These are phyloP conservation scores for Leccinum truebloodii DNA, from an alignment of 768 basidiomycete genomes.

Conservation along the genomic window DNA sequence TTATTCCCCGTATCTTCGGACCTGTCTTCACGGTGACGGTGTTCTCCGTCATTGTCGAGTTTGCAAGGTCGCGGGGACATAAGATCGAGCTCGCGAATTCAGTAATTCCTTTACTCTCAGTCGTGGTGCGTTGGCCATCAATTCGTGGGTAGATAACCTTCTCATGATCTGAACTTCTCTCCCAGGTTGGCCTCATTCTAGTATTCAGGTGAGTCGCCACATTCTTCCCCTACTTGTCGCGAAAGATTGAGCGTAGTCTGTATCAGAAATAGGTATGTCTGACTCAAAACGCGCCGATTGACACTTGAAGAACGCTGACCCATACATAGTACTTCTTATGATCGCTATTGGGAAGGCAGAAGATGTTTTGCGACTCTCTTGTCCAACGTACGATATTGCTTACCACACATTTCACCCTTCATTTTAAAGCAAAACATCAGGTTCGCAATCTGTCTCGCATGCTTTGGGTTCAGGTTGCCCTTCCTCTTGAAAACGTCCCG, in stretches of 20 bases:
- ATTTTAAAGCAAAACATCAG: constrained; percentile 26
- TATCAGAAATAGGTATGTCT: constrained; percentile 62
- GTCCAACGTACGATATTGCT: constrained; percentile 48
- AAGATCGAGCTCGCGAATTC: constrained; percentile 72
- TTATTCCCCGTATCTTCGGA: constrained; percentile 70
- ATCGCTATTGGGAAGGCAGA: constrained; percentile 87
- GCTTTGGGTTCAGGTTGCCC: constrained; percentile 77
- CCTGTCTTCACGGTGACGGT: constrained; percentile 84
- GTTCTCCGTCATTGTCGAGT: constrained; percentile 64
- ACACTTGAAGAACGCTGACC: neutral
- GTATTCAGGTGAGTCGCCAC: constrained; percentile 67
- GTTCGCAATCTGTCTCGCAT: constrained; percentile 75
- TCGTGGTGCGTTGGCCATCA: constrained; percentile 64
- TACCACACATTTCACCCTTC: neutral
- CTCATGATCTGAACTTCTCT: constrained; percentile 1
- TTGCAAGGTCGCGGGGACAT: constrained; percentile 57
- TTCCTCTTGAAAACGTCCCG: constrained; percentile 52
- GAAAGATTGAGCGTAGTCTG: neutral
- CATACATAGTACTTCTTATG: constrained; percentile 70
- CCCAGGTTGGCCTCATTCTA: constrained; percentile 81
- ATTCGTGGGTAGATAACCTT: neutral
- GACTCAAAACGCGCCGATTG: neutral
- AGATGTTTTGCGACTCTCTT: constrained; percentile 76
- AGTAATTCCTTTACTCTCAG: constrained; percentile 84
- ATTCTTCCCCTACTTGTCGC: neutral